Evolutionary conservation across 768 basidiomycete species (phyloP).

Genomic region (Pleurotus giganteus): DNA sequence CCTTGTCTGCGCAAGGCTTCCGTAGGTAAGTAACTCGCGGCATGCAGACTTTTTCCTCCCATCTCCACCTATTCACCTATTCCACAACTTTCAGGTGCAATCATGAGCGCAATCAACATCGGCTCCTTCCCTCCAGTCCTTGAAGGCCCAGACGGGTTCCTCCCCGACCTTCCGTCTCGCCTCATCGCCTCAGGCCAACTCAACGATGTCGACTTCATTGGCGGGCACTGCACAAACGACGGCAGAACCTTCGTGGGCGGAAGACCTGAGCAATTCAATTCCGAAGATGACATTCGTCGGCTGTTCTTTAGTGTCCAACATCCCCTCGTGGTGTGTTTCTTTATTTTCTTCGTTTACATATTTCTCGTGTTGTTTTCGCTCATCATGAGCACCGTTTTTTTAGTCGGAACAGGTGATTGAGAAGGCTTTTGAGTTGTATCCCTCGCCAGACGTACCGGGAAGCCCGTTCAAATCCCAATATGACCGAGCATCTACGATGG

Average conservation of each 20-base stretch:
- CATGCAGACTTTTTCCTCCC: not conserved
- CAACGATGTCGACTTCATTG: slow-evolving; percentile 30
- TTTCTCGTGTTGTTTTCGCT: not conserved
- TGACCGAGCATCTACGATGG: slow-evolving; percentile 39
- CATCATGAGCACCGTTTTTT: not conserved
- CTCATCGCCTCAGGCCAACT: slow-evolving; percentile 32
- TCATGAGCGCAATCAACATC: slow-evolving; percentile 38
- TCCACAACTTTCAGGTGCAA: slow-evolving; percentile 23
- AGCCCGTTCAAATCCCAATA: slow-evolving; percentile 38
- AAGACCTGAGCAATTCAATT: slow-evolving; percentile 32
- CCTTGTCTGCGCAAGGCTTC: slow-evolving; percentile 36
- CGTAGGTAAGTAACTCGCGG: slow-evolving; percentile 18
- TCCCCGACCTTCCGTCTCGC: slow-evolving; percentile 34
- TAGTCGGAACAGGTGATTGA: slow-evolving; percentile 36
- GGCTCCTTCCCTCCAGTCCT: slow-evolving; percentile 28
- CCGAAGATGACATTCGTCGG: slow-evolving; percentile 37
- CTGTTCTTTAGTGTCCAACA: slow-evolving; percentile 34
- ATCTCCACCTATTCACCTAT: not conserved
- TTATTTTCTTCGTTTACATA: not conserved
- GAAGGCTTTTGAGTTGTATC: slow-evolving; percentile 35
- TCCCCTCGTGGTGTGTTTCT: slow-evolving; percentile 25
- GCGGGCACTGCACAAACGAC: slow-evolving; percentile 43
- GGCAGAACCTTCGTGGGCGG: slow-evolving; percentile 39
- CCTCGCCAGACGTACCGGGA: slow-evolving; percentile 27
- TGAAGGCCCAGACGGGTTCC: slow-evolving; percentile 26